phyloP scores from a whole-genome alignment of 306 rosid genomes.

The Arachis hypogaea region DNA sequence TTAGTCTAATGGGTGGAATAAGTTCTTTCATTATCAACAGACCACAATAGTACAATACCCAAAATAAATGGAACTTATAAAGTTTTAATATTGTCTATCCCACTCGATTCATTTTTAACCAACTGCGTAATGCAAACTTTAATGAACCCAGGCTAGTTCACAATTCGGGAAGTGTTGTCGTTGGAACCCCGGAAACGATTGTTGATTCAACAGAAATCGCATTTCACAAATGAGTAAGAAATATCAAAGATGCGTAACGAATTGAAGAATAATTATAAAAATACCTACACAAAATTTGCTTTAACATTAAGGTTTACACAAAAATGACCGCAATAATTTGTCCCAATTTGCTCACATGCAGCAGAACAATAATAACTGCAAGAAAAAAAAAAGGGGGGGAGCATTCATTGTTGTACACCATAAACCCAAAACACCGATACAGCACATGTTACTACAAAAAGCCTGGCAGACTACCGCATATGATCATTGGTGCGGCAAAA shows the following conservation, averaged over 20 bases:
- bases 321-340: slow-evolving; percentile 11
- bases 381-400: neutral
- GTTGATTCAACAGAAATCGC: neutral
- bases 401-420: neutral
- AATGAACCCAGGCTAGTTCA: neutral
- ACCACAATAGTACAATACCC: no score
- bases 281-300: neutral
- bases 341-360: slow-evolving; percentile 24
- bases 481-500: neutral
- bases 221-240: neutral
- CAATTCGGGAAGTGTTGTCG: neutral
- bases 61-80: no score
- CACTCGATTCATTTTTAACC: no score
- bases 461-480: neutral
- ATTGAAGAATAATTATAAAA: neutral
- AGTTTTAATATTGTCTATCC: no score
- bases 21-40: no score
- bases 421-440: neutral
- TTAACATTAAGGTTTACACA: neutral
- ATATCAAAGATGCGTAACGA: neutral
- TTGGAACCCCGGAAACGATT: neutral
- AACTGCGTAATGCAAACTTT: neutral
- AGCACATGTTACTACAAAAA: neutral
- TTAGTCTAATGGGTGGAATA: no score
- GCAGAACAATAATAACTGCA: neutral